A percentile compares a stretch with the other conserved stretches of the same genome.
Evolutionary conservation across 257 asterid genomes (phyloP).

Genomic region (Solanum sejunctum): DNA sequence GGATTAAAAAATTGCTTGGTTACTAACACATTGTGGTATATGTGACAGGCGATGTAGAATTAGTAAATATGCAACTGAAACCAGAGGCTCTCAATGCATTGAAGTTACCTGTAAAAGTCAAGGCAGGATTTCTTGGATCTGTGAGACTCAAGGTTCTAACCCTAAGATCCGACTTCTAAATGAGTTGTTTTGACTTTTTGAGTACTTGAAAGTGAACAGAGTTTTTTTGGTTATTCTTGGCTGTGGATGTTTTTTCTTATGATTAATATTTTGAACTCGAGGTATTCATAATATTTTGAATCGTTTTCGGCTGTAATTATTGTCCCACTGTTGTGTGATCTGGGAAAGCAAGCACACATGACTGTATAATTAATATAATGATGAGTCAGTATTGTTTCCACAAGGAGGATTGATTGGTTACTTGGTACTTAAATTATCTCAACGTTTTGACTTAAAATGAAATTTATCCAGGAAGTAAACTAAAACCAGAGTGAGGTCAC

Average conservation of each 20-base stretch:
- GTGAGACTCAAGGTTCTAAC: slow-evolving; percentile 85
- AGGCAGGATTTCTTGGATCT: slow-evolving; percentile 98
- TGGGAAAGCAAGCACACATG: background rate
- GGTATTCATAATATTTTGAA: background rate
- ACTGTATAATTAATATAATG: background rate
- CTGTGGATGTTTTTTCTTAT: background rate
- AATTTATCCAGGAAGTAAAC: background rate
- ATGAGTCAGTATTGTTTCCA: background rate
- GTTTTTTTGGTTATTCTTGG: background rate
- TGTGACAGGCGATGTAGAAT: slow-evolving; percentile 78
- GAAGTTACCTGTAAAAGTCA: slow-evolving; percentile 93
- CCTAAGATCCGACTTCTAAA: background rate
- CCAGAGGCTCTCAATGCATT: slow-evolving; percentile 99
- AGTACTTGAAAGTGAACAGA: background rate
- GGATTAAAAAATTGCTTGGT: background rate
- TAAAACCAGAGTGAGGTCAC: background rate
- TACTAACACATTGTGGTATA: background rate
- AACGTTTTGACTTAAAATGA: background rate
- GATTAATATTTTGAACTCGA: background rate
- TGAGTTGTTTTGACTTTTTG: background rate
- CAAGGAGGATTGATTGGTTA: background rate
- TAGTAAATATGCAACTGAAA: slow-evolving; percentile 92
- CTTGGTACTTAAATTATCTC: background rate
- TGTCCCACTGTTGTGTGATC: background rate
- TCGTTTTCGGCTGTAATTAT: background rate